Evolutionary conservation across 192 early-diverging fungal genomes (phyloP).

Genomic region (Coemansia sp.): DNA sequence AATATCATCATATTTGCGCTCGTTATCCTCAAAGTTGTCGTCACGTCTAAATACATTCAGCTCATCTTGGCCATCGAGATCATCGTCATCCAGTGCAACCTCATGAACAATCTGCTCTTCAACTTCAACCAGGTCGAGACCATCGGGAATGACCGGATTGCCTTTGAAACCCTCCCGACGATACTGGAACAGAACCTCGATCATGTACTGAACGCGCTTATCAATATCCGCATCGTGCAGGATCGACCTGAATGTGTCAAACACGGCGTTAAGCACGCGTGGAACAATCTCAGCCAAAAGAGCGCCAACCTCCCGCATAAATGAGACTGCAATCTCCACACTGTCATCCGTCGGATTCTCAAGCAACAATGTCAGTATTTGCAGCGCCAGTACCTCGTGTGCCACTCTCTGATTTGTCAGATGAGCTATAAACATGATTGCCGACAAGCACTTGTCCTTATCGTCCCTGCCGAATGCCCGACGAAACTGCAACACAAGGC

Average conservation of each 20-base stretch:
- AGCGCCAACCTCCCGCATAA: slow-evolving; percentile 86
- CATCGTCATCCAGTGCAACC: slow-evolving; percentile 79
- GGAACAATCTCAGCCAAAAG: slow-evolving; percentile 78
- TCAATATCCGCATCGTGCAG: slow-evolving; percentile 93
- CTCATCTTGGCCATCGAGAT: slow-evolving; percentile 74
- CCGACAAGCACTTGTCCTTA: slow-evolving; percentile 81
- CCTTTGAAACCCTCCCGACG: slow-evolving; percentile 93
- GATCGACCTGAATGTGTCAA: slow-evolving; percentile 88
- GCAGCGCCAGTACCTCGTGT: slow-evolving; percentile 85
- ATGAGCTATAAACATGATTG: slow-evolving; percentile 86
- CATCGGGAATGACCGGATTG: slow-evolving; percentile 71
- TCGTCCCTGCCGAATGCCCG: slow-evolving; percentile 90
- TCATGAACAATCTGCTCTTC: slow-evolving; percentile 95
- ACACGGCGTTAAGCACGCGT: slow-evolving; percentile 77
- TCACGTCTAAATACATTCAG: slow-evolving; percentile 87
- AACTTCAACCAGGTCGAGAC: slow-evolving; percentile 88
- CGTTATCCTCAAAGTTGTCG: slow-evolving; percentile 75
- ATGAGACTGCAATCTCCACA: slow-evolving; percentile 93
- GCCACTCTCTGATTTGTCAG: slow-evolving; percentile 88
- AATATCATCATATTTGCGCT: slow-evolving; percentile 78
- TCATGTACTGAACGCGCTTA: slow-evolving; percentile 94
- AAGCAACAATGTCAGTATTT: slow-evolving; percentile 80
- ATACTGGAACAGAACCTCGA: slow-evolving; percentile 94
- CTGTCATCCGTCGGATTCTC: slow-evolving; percentile 90
- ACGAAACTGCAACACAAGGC: slow-evolving; percentile 86